Conservation (phyloP, 768 basidiomycete species). For the Mycena polygramma region DNA sequence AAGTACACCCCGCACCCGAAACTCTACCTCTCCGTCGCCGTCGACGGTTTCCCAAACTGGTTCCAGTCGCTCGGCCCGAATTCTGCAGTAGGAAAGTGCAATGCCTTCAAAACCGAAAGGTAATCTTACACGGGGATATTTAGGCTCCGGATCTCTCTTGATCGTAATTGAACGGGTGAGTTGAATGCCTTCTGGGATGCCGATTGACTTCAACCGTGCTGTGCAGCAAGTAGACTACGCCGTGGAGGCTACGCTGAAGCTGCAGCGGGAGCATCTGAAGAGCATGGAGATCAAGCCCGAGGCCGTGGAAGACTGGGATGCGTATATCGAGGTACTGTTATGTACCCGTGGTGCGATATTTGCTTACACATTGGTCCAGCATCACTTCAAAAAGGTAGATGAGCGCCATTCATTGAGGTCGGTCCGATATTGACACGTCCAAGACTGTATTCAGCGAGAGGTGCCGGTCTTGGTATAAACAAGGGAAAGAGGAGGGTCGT, state of each 20-base stretch:
- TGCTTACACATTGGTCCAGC: constrained; percentile 14
- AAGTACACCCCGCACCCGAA: constrained; percentile 67
- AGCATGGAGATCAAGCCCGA: constrained; percentile 70
- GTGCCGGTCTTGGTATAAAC: constrained; percentile 77
- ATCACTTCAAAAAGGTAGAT: constrained; percentile 52
- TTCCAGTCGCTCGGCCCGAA: constrained; percentile 72
- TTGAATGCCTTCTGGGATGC: neutral
- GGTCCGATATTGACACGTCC: neutral
- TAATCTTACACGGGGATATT: neutral
- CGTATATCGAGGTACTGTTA: constrained; percentile 63
- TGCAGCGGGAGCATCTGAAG: constrained; percentile 73
- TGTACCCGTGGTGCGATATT: neutral
- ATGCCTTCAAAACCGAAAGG: neutral
- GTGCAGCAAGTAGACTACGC: constrained; percentile 66
- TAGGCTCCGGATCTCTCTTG: constrained; percentile 64
- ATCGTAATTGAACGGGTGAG: constrained; percentile 60
- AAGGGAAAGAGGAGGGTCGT: constrained; percentile 69
- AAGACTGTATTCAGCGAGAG: constrained; percentile 71
- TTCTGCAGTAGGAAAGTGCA: constrained; percentile 57
- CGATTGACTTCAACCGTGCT: neutral
- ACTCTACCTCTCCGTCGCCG: constrained; percentile 70
- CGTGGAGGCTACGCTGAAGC: constrained; percentile 65
- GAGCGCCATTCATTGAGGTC: constrained; percentile 46
- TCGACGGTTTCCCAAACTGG: constrained; percentile 80
- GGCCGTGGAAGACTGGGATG: constrained; percentile 74